A percentile compares a stretch with the other conserved stretches of the same genome.
These are phyloP conservation scores for Hyaloscypha bicolor DNA, from an alignment of 495 filamentous ascomycete species.

Conservation along the genomic window DNA sequence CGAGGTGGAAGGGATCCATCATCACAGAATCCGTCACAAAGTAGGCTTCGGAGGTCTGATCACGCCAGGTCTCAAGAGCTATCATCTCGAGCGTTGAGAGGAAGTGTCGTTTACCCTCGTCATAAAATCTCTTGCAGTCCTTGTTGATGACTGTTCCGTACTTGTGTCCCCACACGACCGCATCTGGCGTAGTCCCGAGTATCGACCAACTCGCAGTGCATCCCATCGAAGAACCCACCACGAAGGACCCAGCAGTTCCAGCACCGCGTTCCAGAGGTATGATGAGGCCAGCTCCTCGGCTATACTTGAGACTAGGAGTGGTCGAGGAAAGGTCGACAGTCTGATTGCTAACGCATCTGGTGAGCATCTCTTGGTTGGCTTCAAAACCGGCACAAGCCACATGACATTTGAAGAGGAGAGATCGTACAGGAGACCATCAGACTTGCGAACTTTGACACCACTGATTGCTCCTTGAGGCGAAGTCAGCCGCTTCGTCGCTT, in stretches of 20 bases:
- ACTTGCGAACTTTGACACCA: conserved; percentile 18
- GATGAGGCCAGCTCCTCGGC: conserved; percentile 5
- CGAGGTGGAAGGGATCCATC: too few species aligned
- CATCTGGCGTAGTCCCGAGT: conserved; percentile 16
- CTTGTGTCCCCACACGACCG: not conserved
- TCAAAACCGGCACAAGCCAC: conserved; percentile 18
- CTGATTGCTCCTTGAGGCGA: conserved; percentile 5
- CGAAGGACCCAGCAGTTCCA: conserved; percentile 7
- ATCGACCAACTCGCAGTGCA: conserved; percentile 20
- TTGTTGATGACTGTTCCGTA: not conserved
- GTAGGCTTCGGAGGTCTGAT: too few species aligned
- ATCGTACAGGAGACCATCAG: conserved; percentile 15
- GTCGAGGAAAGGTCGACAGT: conserved; percentile 8
- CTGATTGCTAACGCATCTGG: conserved; percentile 9
- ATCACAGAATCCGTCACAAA: too few species aligned
- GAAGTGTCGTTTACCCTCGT: too few species aligned
- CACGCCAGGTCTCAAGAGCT: too few species aligned
- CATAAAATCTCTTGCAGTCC: too few species aligned
- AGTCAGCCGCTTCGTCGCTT: conserved; percentile 5
- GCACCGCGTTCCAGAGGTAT: conserved; percentile 16
- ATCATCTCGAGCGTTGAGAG: too few species aligned
- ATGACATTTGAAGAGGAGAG: not conserved
- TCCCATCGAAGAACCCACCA: conserved; percentile 12
- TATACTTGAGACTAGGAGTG: not conserved
- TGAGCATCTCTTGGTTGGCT: conserved; percentile 17